A percentile compares a stretch with the other conserved stretches of the same genome.
Evolutionary conservation across 257 asterid species (phyloP).

Genomic region (Solanum dulcamara): DNA sequence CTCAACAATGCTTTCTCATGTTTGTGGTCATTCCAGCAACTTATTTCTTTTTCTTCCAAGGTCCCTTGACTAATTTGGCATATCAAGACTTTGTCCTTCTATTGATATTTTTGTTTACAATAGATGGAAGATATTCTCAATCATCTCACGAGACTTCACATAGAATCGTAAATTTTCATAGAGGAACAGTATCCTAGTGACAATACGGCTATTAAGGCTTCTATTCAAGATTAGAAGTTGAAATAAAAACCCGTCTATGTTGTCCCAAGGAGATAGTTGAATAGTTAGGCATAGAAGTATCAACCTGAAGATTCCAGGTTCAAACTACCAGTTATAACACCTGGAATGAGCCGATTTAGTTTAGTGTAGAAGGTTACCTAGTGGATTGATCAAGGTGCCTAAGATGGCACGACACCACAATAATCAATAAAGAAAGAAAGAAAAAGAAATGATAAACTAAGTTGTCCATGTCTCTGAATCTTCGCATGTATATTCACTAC

Average conservation of each 20-base stretch:
- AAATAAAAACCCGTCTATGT: neutral
- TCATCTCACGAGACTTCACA: neutral
- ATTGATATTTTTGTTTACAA: neutral
- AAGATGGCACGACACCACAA: neutral
- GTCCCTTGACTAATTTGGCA: neutral
- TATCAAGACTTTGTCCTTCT: neutral
- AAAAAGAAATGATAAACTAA: neutral
- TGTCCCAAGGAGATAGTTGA: neutral
- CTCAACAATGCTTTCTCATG: neutral
- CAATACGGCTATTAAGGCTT: neutral
- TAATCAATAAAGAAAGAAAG: neutral
- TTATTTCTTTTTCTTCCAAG: neutral
- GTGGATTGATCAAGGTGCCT: neutral
- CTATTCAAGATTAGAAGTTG: neutral
- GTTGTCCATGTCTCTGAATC: neutral
- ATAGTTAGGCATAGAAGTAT: neutral
- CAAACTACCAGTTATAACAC: neutral
- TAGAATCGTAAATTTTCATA: neutral
- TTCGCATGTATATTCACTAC: neutral
- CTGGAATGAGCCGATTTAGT: neutral
- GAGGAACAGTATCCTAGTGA: neutral
- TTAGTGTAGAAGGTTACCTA: neutral
- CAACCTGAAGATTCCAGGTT: neutral
- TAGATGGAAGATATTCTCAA: neutral
- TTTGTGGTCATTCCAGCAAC: neutral